Base-by-base conservation (phyloP, 257 asterid genomes). In the Solanum peruvianum region DNA sequence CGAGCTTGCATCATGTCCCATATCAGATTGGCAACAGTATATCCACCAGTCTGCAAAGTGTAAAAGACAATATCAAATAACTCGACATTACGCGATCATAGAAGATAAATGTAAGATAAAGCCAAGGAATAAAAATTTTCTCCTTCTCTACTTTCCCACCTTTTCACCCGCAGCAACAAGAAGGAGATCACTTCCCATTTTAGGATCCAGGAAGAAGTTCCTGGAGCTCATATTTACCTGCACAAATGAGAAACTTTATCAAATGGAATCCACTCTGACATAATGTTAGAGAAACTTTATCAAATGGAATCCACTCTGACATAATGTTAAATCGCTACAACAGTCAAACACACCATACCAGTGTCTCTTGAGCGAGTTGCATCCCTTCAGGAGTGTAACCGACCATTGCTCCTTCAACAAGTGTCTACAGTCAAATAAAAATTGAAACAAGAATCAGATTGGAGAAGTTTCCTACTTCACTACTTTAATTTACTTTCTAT, bases 1-100 rank as follows among this genome's bases (percentile, higher is more conserved):
- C 93, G 96, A 86, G 93, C 92, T 91, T 94, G 95, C 98, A 94
- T 92, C 94, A 92, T 87, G 91, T 97, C 99, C 98, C 98, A 97
- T 89, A 97, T 47, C 88, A 95, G 88, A 94, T 97, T 97, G 87
- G 99, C 99, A 85, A 88, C 92, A 21, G 94, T 91, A 87, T 91
- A 96, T 72, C 95, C 98, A 47, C 99, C 99, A 31, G 92, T 90
- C 99, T 97, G 92, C 77, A 87, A 82, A 83, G 62, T 52, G 88
- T 89, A 70, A 18, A 18, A 42, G 44, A 87, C 39, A 87, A 85
- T 31, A 87, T 85, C 76, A 20, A 72, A 83, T 71, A 76, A 75
- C 39, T 60, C 16, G 16, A 16, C 11, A 9, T 83, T 69, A 13
- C 27, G 69, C 15, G n/a, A 77, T 83, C 35, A 15, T 29, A 80